Evolutionary conservation across 2,329 filamentous ascomycete species (phyloP).

Genomic region (Grosmannia huntii): DNA sequence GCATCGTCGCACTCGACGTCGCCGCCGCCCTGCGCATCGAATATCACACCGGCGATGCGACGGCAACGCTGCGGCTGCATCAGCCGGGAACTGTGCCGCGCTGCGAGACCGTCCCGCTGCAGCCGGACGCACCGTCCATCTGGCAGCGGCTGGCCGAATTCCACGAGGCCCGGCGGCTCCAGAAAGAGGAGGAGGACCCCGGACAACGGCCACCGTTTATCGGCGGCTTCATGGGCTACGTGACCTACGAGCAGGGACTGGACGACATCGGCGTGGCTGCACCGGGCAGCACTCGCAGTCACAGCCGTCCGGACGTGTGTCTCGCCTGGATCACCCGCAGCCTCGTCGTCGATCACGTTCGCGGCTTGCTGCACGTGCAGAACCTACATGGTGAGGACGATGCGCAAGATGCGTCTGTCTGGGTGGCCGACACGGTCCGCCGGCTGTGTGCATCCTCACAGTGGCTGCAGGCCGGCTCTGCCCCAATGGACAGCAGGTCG

Average conservation of each 20-base stretch:
- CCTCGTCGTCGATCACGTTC: slow-evolving; percentile 62
- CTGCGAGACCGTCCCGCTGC: slow-evolving; percentile 14
- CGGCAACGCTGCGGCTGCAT: slow-evolving; percentile 19
- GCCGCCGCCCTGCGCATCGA: slow-evolving; percentile 43
- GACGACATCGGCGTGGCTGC: slow-evolving; percentile 38
- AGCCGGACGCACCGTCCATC: slow-evolving; percentile 19
- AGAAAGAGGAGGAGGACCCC: fast-evolving
- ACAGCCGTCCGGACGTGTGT: slow-evolving; percentile 54
- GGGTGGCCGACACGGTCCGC: slow-evolving; percentile 29
- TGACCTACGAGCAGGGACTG: slow-evolving; percentile 74
- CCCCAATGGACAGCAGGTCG: background rate
- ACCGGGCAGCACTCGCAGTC: slow-evolving; percentile 16
- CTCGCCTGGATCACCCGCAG: slow-evolving; percentile 67
- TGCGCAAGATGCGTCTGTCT: slow-evolving; percentile 11
- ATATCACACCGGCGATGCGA: slow-evolving; percentile 37
- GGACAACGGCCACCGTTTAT: slow-evolving; percentile 46
- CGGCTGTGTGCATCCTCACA: slow-evolving; percentile 18
- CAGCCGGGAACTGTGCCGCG: background rate
- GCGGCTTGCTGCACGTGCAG: slow-evolving; percentile 52
- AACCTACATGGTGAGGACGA: slow-evolving; percentile 31
- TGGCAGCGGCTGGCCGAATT: slow-evolving; percentile 41
- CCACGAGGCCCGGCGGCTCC: slow-evolving; percentile 15
- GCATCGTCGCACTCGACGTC: slow-evolving; percentile 59
- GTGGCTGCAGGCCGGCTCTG: slow-evolving; percentile 13
- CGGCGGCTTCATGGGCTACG: slow-evolving; percentile 73